Evolutionary conservation across 1,139 yeast genomes (phyloP), one percentile per base, ranked within the genome.

Genomic region (Geotrichum europaeum): DNA sequence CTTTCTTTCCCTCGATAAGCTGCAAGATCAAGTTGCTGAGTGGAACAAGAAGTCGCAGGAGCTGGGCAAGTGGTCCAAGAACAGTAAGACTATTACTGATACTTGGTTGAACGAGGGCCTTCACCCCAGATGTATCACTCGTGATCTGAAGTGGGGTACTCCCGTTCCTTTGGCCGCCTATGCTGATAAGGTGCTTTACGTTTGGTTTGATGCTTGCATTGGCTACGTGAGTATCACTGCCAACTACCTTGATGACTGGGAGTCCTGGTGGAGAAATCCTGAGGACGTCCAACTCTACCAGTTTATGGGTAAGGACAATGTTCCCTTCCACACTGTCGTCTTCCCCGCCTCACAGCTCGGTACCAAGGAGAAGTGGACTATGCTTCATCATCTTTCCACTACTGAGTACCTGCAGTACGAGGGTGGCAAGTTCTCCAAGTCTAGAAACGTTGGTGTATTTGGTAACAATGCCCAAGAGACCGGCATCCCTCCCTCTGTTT

Each of bases 281-380:
- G 91, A 91, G 61, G 76, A 85, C 59, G 97, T 94, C 65, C 79
- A 88, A 67, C 79, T 95, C 66, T 91, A 89, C 75, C 99, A 94
- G 79, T 94, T 94, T 75, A 94, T 94, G 99, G 99, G 99, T 78
- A 94, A 94, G 77, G 99, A 94, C 75, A 94, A 94, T 71, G 97
- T 92, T 68, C 98, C 98, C 50, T 94, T 94, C 89, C 99, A 94
- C 72, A 88, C 97, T 1, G 99, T 95, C 63, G 96, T 94, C 62
- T 94, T 92, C 89, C 99, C 99, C 64, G 85, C 95, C 54, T 78
- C 96, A 51, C 87, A 86, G 75, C 78, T 94, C 57, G 99, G 98
- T 75, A 92, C 99, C 25, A 78, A 81, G 32, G 95, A 92, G 63
- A 72, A 80, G 54, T 94, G 98, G 98, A 92, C 97, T 63, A 86